Percentiles rank a stretch among this genome's conserved stretches.
Evolutionary conservation across 192 early-diverging fungal species (phyloP).

Genomic region (Phlyctochytrium bullatum): DNA sequence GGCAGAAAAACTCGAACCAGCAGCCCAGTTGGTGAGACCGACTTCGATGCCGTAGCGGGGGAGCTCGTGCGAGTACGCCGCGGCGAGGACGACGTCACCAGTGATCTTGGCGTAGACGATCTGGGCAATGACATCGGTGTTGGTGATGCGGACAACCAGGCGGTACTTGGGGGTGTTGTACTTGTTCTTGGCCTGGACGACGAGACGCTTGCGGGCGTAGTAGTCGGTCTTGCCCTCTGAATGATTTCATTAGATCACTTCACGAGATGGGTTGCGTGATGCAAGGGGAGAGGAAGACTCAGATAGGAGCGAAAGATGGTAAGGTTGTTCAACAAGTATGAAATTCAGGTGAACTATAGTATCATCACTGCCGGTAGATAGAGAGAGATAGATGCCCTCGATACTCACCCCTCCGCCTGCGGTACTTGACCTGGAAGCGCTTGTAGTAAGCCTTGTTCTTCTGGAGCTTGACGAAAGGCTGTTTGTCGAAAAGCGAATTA

Average conservation of each 20-base stretch:
- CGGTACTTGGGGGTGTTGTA: constrained; percentile 99
- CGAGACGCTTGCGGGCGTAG: constrained; percentile 98
- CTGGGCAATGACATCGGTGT: constrained; percentile 95
- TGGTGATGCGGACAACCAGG: constrained; percentile 99
- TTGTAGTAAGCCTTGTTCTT: constrained; percentile 99
- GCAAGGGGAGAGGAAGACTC: constrained; percentile 36
- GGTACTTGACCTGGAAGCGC: constrained; percentile 99
- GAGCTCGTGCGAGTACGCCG: constrained; percentile 97
- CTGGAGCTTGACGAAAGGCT: constrained; percentile 69
- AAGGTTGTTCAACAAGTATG: constrained; percentile 49
- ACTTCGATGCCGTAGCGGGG: constrained; percentile 92
- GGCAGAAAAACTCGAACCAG: constrained; percentile 38
- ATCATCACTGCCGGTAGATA: constrained; percentile 55
- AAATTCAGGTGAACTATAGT: constrained; percentile 78
- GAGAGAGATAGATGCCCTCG: neutral
- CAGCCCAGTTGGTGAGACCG: constrained; percentile 99
- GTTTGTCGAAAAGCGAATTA: too few relatives aligned
- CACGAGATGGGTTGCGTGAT: neutral
- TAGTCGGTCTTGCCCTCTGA: constrained; percentile 99
- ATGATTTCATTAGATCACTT: neutral
- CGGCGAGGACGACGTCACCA: constrained; percentile 92
- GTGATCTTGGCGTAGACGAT: constrained; percentile 97
- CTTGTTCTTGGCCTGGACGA: constrained; percentile 99
- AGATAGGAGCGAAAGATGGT: constrained; percentile 90
- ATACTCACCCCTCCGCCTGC: constrained; percentile 90